Evolutionary conservation across 768 basidiomycete genomes (phyloP).

Genomic region (Russula earlei): DNA sequence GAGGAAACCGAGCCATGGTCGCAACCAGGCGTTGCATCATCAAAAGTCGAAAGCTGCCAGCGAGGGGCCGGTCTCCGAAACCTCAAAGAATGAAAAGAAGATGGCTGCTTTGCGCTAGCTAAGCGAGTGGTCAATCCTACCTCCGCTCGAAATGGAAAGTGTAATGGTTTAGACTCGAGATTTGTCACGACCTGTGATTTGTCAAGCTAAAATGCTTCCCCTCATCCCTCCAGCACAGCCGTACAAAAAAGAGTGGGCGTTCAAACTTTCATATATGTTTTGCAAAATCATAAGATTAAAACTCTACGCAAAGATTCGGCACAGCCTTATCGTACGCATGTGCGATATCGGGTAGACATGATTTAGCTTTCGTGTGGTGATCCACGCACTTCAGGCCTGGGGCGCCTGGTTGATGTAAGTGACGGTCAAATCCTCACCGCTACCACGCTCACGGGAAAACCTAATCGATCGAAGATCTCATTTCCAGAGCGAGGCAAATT

Average conservation of each 20-base stretch:
- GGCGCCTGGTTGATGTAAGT: slow-evolving; percentile 1
- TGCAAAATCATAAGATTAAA: slow-evolving; percentile 8
- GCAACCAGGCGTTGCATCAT: neutral
- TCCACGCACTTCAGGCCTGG: slow-evolving; percentile 16
- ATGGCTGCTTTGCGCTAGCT: neutral
- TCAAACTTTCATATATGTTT: neutral
- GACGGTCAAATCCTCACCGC: slow-evolving; percentile 9
- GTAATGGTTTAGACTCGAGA: neutral
- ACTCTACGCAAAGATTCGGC: neutral
- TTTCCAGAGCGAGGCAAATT: slow-evolving; percentile 10
- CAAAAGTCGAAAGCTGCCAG: neutral
- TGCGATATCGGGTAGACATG: neutral
- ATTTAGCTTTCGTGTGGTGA: slow-evolving; percentile 10
- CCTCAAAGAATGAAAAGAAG: neutral
- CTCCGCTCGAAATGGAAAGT: slow-evolving; percentile 10
- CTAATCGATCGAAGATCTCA: slow-evolving; percentile 16
- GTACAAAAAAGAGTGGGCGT: neutral
- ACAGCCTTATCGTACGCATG: slow-evolving; percentile 10
- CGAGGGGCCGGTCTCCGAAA: neutral
- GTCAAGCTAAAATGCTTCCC: slow-evolving; percentile 3
- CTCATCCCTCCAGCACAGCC: neutral
- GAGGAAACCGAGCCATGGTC: neutral
- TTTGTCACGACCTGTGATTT: neutral
- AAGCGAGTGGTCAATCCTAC: neutral
- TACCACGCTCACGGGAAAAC: slow-evolving; percentile 16